Base-by-base conservation (phyloP, 2,329 filamentous ascomycete genomes). In the Colletotrichum lupini region DNA sequence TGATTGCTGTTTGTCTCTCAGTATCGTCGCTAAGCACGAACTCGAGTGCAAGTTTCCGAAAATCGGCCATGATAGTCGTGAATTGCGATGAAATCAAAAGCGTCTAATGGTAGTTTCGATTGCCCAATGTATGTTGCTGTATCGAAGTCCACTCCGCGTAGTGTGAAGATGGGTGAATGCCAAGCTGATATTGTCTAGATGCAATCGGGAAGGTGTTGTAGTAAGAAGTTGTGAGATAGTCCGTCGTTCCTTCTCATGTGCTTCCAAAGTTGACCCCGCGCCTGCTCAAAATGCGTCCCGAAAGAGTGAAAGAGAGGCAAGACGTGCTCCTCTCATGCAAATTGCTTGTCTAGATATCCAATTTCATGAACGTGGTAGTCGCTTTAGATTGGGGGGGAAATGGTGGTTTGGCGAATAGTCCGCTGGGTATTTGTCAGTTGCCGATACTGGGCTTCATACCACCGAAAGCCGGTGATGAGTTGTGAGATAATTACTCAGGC, bases 1-100 rank as follows among this genome's bases (percentile, higher is more conserved):
- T 82, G 73, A 88, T 83, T 37, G 75, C 78, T 19, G 77, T 80
- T 74, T 84, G 81, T 69, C 80, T 81, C 49, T 81, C 79, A 69
- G 84, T 83, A 70, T 87, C 83, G 67, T 89, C 87, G 9, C 86
- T 82, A 53, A 90, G 85, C 72, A 90, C 87, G 78, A 87, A 90
- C 75, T 88, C 84, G 67, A 89, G 81, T 42, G 88, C 88, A 75
- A 88, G 84, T 76, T 88, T 86, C 75, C 85, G 84, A 76, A 89
- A 85, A 77, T 83, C 84, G 63, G 86, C 84, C 88, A 89, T 89
- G 77, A 28, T 77, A 24, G 32, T 42, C n/a, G 30, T 53, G 32
- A 12, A 11, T 32, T 37, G 56, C 7, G 30, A 22, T 49, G 28
- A 6, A 37, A 19, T 12, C 16, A 55, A 35, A 9, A 7, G 14